Base-by-base conservation (phyloP, 495 filamentous ascomycete species). In the Physcia stellaris region DNA sequence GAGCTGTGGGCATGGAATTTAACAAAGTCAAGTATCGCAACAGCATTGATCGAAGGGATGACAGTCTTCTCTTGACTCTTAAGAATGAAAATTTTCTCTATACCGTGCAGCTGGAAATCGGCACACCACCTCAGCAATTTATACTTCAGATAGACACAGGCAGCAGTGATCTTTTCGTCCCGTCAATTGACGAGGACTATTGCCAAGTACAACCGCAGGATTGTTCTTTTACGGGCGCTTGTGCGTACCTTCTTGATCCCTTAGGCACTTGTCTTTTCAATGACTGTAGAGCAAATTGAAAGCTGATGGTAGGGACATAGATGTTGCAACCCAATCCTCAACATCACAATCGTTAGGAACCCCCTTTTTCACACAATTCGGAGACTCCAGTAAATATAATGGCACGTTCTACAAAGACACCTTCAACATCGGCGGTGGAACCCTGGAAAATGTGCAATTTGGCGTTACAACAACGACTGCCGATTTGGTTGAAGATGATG, bases 361-460 rank as follows among this genome's bases (percentile, higher is more conserved):
- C 51, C 63, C 69, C 45, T 87, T 86, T 61, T 72, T 78, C 47
- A 86, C 86, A 37, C 70, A 73, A 12, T 86, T 86, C 48, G 77
- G 80, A 20, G 81, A 85, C 52, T 18, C 26, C 10, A 78, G 79
- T 35, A 76, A 71, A 28, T 77, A 82, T 3, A 50, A 50, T 4
- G 82, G 82, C 10, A 79, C 83, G 50, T 86, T 86, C 55, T 77
- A 73, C 24, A 70, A 62, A 10, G 82, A 87, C 52, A 72, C 66
- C 3, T 58, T 87, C 41, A 53, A 51, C 7, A 64, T 87, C 41
- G 77, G 71, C 7, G 27, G 31, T 15, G 22, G 12, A 15, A 37
- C 1, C 15, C 5, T 37, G 2, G 21, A 24, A 11, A 23, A 37
- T 24, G 35, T 24, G 22, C 24, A 21, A 2, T 37, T 37, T 16